phyloP scores from a whole-genome alignment of 208 protist species.

The Wallacemonas sp. region DNA sequence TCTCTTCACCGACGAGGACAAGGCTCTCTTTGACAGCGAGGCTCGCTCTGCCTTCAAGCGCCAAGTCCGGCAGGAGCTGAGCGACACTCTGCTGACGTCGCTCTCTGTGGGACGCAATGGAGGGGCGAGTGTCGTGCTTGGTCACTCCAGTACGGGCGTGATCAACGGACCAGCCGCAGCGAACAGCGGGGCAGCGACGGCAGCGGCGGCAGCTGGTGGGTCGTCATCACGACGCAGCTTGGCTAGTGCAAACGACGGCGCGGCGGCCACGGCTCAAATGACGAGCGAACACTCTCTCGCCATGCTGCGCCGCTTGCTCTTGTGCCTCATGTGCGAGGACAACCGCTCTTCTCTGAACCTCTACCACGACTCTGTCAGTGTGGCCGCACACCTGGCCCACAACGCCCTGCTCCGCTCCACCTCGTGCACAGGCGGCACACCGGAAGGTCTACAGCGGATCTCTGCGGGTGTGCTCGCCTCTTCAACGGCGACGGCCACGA shows the following conservation, averaged over 20 bases:
- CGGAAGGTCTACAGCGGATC: conserved; percentile 39
- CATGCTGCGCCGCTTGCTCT: conserved; percentile 41
- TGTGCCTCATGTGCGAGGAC: conserved; percentile 52
- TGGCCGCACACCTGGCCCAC: conserved; percentile 33
- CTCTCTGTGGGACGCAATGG: conserved; percentile 18
- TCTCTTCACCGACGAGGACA: conserved; percentile 33
- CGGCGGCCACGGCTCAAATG: conserved; percentile 6
- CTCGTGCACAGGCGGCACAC: conserved; percentile 39
- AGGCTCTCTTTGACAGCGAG: conserved; percentile 34
- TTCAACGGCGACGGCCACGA: background rate
- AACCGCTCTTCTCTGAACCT: conserved; percentile 43
- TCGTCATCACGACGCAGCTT: background rate
- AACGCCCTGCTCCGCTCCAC: conserved; percentile 39
- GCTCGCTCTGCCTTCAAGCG: conserved; percentile 32
- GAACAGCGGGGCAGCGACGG: no score
- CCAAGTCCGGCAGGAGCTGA: conserved; percentile 35
- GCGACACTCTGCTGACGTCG: conserved; percentile 20
- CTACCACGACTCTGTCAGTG: conserved; percentile 42
- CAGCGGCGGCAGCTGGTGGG: conserved; percentile 7
- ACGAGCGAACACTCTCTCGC: conserved; percentile 27
- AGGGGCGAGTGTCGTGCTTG: conserved; percentile 6
- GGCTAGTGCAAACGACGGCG: background rate
- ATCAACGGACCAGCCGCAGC: no score
- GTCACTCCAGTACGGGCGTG: background rate
- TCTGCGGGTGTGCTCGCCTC: conserved; percentile 32